Base-by-base conservation (phyloP, 1,284 basidiomycete genomes). In the Boletus mariae region DNA sequence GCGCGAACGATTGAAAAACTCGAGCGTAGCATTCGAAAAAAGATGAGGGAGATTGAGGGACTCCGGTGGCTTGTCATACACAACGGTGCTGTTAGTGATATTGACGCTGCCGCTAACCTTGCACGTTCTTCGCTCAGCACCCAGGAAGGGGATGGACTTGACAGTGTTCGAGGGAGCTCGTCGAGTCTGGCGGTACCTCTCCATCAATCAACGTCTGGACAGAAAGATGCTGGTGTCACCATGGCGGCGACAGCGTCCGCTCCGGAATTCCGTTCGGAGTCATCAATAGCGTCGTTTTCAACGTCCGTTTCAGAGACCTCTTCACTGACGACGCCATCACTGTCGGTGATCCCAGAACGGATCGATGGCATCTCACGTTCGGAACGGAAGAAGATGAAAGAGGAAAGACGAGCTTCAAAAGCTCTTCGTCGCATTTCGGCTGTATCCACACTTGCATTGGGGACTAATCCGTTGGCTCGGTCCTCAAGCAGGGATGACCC, bases 31-130 rank as follows among this genome's bases (percentile, higher is more conserved):
- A 62, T 71, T 35, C 66, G 67, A 29, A 72, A 73, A 59, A 72
- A 73, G 58, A 76, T 72, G 58, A 64, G 71, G 52, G 79, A 80
- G 62, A 74, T 80, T 45, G 73, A 74, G 49, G 78, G 79, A 17
- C 65, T 80, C 38, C 70, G 74, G 32, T 80, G 75, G 74, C 71
- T 80, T 17, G 71, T 80, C 45, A 70, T 77, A 53, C 72, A 79
- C 55, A 63, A 68, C 3, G 72, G 66, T 25, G 68, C 60, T 8
- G 59, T 62, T 12, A 65, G 59, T 7, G 63, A 71, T 37, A 71
- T 71, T 29, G 62, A 71, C 25, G 69, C 66, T 28, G 66, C 69
- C 9, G 67, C 66, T 9, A 66, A 63, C 51, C 66, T 68, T 31
- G 69, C 66, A 26, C 65, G 69, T 29, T 59, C 64, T 29, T 68